Percentiles rank a stretch among this genome's conserved stretches.
phyloP scores from a whole-genome alignment of 352 stramenopile genomes.

The Pythium rhizo-oryzae region DNA sequence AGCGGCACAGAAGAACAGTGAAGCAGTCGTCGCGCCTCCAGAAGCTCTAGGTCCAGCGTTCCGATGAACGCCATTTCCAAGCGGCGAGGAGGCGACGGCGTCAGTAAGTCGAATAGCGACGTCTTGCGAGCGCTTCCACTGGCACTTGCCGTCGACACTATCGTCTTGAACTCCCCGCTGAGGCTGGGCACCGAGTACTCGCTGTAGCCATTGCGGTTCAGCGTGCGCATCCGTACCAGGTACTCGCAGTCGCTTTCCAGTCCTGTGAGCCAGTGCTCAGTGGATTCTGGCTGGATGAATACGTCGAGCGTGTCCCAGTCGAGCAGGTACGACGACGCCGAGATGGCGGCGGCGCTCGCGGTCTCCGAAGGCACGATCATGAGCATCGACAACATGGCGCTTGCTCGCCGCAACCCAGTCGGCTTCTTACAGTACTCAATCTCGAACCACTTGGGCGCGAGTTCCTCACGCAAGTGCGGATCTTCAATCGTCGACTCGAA shows the following conservation, averaged over 20 bases:
- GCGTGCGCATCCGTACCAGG: slow-evolving; percentile 54
- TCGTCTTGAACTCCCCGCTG: slow-evolving; percentile 52
- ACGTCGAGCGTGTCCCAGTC: slow-evolving; percentile 55
- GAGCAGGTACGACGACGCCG: slow-evolving; percentile 46
- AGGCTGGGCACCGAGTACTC: slow-evolving; percentile 54
- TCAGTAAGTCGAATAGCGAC: slow-evolving; percentile 22
- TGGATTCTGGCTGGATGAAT: slow-evolving; percentile 45
- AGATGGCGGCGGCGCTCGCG: slow-evolving; percentile 25
- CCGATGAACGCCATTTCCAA: slow-evolving; percentile 56
- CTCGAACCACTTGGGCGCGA: slow-evolving; percentile 55
- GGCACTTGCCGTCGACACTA: not conserved
- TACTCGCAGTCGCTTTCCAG: slow-evolving; percentile 65
- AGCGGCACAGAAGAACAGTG: not conserved
- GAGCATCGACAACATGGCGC: slow-evolving; percentile 54
- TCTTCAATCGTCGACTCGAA: slow-evolving; percentile 38
- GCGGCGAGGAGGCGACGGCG: slow-evolving; percentile 1
- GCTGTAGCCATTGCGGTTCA: slow-evolving; percentile 68
- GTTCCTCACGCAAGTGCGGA: slow-evolving; percentile 31
- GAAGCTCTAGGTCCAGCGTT: slow-evolving; percentile 57
- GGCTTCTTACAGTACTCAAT: slow-evolving; percentile 70
- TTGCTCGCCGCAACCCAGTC: slow-evolving; percentile 42
- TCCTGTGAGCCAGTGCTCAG: slow-evolving; percentile 59
- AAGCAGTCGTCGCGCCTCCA: slow-evolving; percentile 50
- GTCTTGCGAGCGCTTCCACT: not conserved
- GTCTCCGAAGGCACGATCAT: slow-evolving; percentile 43